These are phyloP conservation scores for Malus hybrid DNA, from an alignment of 331 rosid genomes.

Conservation along the genomic window DNA sequence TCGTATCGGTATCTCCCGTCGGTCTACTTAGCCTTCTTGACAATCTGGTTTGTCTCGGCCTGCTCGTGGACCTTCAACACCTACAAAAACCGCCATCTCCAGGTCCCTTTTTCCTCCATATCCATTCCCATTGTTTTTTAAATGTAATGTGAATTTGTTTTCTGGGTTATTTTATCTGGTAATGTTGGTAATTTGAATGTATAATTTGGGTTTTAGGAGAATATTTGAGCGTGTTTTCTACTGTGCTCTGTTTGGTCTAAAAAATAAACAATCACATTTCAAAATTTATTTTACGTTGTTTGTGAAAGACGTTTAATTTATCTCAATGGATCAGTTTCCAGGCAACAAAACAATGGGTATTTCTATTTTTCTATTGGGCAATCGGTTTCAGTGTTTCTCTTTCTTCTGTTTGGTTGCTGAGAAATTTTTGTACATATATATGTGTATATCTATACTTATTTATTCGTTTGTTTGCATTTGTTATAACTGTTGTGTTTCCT, in stretches of 20 bases:
- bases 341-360: background rate
- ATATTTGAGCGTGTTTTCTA: background rate
- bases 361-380: background rate
- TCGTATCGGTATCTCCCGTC: conserved; percentile 73
- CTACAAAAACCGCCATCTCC: conserved; percentile 74
- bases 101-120: conserved; percentile 37
- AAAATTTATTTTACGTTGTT: background rate
- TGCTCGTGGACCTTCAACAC: conserved; percentile 86
- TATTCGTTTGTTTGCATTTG: conserved; percentile 4
- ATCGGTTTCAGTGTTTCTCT: background rate
- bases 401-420: background rate
- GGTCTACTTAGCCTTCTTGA: conserved; percentile 61
- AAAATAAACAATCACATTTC: background rate
- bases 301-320: background rate
- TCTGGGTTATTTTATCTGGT: background rate
- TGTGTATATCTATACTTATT: background rate
- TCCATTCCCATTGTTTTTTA: no score
- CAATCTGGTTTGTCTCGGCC: conserved; percentile 75
- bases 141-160: background rate
- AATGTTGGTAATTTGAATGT: background rate
- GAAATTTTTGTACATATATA: background rate
- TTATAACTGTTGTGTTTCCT: background rate
- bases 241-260: background rate
- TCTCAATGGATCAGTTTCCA: background rate
- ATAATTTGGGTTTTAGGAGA: background rate